phyloP scores from a whole-genome alignment of 2,329 filamentous ascomycete species.

The Zymoseptoria tritici region DNA sequence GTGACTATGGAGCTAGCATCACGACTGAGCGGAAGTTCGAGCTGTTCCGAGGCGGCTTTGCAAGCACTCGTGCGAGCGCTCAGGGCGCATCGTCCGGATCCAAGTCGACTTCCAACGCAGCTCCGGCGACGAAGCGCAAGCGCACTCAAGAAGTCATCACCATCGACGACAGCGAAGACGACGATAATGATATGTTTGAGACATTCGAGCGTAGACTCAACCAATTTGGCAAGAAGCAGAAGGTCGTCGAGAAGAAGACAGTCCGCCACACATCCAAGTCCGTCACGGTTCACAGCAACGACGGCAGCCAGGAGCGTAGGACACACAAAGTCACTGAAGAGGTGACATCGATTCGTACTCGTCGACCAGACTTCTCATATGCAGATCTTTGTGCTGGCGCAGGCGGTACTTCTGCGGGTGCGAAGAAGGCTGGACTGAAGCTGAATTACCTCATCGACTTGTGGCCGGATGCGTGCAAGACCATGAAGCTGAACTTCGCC shows the following conservation, averaged over 20 bases:
- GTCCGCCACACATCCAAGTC: slow-evolving; percentile 34
- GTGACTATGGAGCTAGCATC: background rate
- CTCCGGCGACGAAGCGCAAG: background rate
- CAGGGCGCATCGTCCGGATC: background rate
- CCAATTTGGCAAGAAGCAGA: background rate
- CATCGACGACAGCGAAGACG: background rate
- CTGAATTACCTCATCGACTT: slow-evolving; percentile 1
- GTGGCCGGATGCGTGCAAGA: slow-evolving; percentile 44
- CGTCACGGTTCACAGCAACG: background rate
- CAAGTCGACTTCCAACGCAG: background rate
- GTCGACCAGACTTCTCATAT: slow-evolving; percentile 48
- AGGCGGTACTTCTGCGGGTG: slow-evolving; percentile 63
- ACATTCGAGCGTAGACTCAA: background rate
- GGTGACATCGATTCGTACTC: background rate
- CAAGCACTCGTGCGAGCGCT: background rate
- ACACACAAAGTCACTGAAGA: background rate
- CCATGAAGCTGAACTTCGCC: slow-evolving; percentile 54
- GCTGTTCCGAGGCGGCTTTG: background rate
- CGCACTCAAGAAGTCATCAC: background rate
- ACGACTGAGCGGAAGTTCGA: background rate
- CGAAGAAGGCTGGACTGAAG: slow-evolving; percentile 50
- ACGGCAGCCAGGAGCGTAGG: background rate
- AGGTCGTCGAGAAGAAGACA: background rate
- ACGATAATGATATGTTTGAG: background rate
- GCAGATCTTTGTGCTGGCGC: slow-evolving; percentile 68